Base-by-base conservation (phyloP, 345 rosid species). In the Moricandia arvensis region DNA sequence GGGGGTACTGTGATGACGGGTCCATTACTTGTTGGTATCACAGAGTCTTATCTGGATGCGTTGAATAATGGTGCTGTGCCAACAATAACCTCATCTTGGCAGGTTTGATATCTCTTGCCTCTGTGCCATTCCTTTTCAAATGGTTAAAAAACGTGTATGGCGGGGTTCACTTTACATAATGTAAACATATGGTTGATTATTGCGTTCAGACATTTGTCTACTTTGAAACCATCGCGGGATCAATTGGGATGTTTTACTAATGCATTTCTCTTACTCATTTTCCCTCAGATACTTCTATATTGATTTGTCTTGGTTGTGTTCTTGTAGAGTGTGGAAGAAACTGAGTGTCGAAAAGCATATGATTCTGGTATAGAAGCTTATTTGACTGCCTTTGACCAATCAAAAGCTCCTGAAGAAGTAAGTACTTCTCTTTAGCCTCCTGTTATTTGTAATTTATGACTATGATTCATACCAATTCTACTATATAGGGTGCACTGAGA, bases 11-110 rank as follows among this genome's bases (percentile, higher is more conserved):
- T 88, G 66, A 80, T 96, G 96, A 93, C 97, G 0, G 98, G 99
- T 34, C 98, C 98, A 15, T 74, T 96, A 78, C 97, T 93, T 79
- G 88, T 93, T 57, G 99, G 96, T 63, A 81, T 96, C 34, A 96
- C 86, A 4, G 85, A 91, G 83, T 89, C 99, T 68, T 96, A 93
- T 74, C 84, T 96, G 73, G 95, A 88, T 85, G 98, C 98, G 29
- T 83, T 93, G 53, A 96, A 96, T 72, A 91, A 96, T 73, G 99
- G 99, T 74, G 99, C 98, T 4, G 96, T 93, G 66, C 99, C 99
- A 53, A 89, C 98, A 37, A 96, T 93, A 85, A 85, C 93, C 38
- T 93, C 99, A 21, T 93, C 98, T 10, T 96, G 99, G 99, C 96
- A 93, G 98, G 99, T 96, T 73, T 31, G 91, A 69, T 55, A 64